A percentile compares a stretch with the other conserved stretches of the same genome.
phyloP scores from a whole-genome alignment of 495 filamentous ascomycete species.

The Cercophora samala region DNA sequence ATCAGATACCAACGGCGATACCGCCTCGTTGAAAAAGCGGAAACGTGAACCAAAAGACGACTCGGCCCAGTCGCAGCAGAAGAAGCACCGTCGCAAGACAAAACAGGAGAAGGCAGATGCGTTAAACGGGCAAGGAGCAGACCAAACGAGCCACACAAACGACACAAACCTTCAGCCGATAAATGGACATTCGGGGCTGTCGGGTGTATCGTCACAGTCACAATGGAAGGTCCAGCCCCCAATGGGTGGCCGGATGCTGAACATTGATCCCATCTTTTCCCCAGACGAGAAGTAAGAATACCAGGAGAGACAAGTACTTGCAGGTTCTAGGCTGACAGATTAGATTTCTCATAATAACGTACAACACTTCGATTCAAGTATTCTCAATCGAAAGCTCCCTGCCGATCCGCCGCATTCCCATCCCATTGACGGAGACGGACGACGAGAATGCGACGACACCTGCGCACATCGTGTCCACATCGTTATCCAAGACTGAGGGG shows the following conservation, averaged over 20 bases:
- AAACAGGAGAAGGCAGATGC: slow-evolving; percentile 19
- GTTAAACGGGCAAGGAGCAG: slow-evolving; percentile 15
- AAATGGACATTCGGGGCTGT: slow-evolving; percentile 18
- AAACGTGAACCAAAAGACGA: slow-evolving; percentile 37
- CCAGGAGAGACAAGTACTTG: background rate
- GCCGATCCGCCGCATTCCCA: slow-evolving; percentile 59
- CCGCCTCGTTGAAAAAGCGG: slow-evolving; percentile 34
- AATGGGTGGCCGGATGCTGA: slow-evolving; percentile 64
- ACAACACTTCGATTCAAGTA: slow-evolving; percentile 64
- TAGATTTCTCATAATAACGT: slow-evolving; percentile 65
- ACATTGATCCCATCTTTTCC: slow-evolving; percentile 76
- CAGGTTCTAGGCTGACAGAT: slow-evolving; percentile 39
- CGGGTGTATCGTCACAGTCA: slow-evolving; percentile 19
- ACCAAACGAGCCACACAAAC: background rate
- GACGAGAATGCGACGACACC: slow-evolving; percentile 20
- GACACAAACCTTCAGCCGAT: slow-evolving; percentile 1
- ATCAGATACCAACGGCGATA: slow-evolving; percentile 30
- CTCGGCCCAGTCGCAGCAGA: slow-evolving; percentile 19
- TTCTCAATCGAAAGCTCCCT: slow-evolving; percentile 79
- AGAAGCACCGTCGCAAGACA: slow-evolving; percentile 32
- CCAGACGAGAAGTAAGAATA: slow-evolving; percentile 70
- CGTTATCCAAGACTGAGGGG: slow-evolving; percentile 55
- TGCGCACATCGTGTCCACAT: slow-evolving; percentile 51
- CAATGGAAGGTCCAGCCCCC: slow-evolving; percentile 60
- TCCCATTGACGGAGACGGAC: slow-evolving; percentile 30